These are phyloP conservation scores for Taxillus chinensis DNA, from an alignment of 164 flowering plant species.

Conservation along the genomic window DNA sequence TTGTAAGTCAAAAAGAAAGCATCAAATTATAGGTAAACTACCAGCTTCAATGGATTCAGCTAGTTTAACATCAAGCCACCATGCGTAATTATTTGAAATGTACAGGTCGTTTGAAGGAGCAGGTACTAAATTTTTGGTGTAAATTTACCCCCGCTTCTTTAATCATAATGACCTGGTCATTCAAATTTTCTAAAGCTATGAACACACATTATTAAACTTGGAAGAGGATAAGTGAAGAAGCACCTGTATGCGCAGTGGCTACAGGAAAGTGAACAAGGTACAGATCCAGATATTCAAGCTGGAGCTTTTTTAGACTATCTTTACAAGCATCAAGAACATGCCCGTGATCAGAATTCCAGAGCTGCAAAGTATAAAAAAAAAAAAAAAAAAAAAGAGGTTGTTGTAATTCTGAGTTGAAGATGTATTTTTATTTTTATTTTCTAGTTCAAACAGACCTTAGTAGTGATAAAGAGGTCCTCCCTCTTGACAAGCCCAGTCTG, in stretches of 20 bases:
- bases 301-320: conserved; percentile 81
- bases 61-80: too few species aligned
- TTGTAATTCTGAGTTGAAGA: neutral
- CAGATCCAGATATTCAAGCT: conserved; percentile 76
- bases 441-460: conserved; percentile 40
- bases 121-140: neutral
- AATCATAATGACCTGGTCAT: neutral
- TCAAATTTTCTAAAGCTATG: neutral
- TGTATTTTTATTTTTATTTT: neutral
- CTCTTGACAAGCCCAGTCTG: conserved; percentile 70
- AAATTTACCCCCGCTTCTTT: neutral
- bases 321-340: conserved; percentile 90
- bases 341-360: conserved; percentile 94
- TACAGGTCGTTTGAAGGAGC: neutral
- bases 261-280: conserved; percentile 90
- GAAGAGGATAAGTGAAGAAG: neutral
- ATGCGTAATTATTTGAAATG: too few species aligned
- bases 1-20: too few species aligned
- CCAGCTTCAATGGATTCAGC: too few species aligned
- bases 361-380: conserved; percentile 31
- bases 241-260: conserved; percentile 82
- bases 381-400: neutral
- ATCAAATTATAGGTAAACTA: too few species aligned
- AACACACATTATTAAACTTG: neutral
- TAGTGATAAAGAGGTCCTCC: conserved; percentile 86